Percentiles rank a stretch among this genome's conserved stretches.
Evolutionary conservation across 2,329 filamentous ascomycete genomes (phyloP).

Genomic region (Penicillium frequentans): DNA sequence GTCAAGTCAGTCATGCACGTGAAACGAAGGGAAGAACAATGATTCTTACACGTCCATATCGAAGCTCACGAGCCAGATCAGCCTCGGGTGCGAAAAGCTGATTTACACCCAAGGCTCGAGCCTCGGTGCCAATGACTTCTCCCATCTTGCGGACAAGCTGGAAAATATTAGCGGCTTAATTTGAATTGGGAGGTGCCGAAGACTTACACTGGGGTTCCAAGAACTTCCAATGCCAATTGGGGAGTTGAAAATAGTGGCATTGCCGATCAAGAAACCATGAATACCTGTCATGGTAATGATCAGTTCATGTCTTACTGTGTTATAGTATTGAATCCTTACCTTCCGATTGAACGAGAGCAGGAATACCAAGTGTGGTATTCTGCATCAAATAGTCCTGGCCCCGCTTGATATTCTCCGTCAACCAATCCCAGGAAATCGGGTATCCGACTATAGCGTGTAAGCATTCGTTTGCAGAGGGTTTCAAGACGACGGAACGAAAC

Average conservation of each 20-base stretch:
- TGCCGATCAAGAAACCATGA: constrained; percentile 69
- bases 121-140: constrained; percentile 63
- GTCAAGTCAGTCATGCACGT: not conserved
- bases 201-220: constrained; percentile 59
- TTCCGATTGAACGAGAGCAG: constrained; percentile 71
- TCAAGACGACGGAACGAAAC: not conserved
- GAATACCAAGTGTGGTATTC: constrained; percentile 68
- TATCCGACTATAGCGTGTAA: constrained; percentile 56
- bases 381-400: constrained; percentile 69
- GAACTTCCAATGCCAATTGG: constrained; percentile 72
- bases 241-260: constrained; percentile 77
- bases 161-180: not conserved
- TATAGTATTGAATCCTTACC: constrained; percentile 36
- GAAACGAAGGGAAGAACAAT: too few species aligned
- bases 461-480: not conserved
- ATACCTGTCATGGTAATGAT: constrained; percentile 42
- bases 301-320: not conserved
- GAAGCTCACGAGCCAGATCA: constrained; percentile 69
- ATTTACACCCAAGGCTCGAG: constrained; percentile 67
- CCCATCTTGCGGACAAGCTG: constrained; percentile 66
- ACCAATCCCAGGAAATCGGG: constrained; percentile 62
- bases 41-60: constrained; percentile 61
- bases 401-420: constrained; percentile 62
- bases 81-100: constrained; percentile 71
- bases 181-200: not conserved